Evolutionary conservation across 257 asterid species (phyloP), one percentile per base, ranked within the genome.

Genomic region (Prunella vulgaris): DNA sequence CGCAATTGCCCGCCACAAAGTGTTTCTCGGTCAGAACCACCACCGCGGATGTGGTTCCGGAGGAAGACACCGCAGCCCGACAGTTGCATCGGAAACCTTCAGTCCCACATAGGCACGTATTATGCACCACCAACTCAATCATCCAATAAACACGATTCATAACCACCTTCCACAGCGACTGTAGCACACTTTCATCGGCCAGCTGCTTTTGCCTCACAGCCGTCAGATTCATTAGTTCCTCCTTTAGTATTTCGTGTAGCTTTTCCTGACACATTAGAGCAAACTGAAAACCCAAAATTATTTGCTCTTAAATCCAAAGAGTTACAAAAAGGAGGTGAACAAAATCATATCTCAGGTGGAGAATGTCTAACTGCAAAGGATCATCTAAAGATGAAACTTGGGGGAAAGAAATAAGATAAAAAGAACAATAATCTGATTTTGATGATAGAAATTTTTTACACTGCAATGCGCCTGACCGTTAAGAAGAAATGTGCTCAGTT

Each of bases 41-140:
- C 14, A 81, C 88, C 15, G 88, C 90, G 4, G 96, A 94, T 0
- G 97, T 86, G 54, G 97, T 80, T 7, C 97, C 97, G 0, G 76
- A 42, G 66, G 10, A 79, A 74, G 6, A 69, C 78, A 15, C 71
- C 64, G 9, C 69, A 49, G 54, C 65, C 76, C 2, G 78, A 64
- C 94, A 88, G 18, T 76, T 18, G 76, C 97, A 88, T 22, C 0
- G 1, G 83, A 76, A 25, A 7, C 58, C 48, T 35, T 21, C 27
- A 5, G 61, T 59, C 0, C 77, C 81, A 37, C 84, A 73, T 27
- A 10, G 1, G 72, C 84, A 80, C 1, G 77, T 60, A 8, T 24
- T 10, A 12, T 42, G 28, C 35, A 70, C 84, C 27, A 10, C 65
- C 62, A 2, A 35, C 77, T 80, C 84, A 1, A 62, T 65, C 64